phyloP scores from a whole-genome alignment of 257 asterid genomes.

The Penstemon barbatus region DNA sequence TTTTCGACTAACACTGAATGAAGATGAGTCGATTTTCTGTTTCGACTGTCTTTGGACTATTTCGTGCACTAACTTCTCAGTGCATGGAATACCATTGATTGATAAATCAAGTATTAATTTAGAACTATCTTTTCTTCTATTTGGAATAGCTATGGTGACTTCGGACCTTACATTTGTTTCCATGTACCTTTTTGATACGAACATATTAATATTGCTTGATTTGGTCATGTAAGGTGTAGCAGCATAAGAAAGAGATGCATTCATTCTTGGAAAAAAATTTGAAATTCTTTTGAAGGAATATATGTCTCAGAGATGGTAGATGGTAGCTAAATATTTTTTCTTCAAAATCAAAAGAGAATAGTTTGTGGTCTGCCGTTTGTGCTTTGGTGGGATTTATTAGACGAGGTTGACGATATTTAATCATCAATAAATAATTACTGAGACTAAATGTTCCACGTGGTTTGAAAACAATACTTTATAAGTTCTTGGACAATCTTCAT shows the following conservation, averaged over 20 bases:
- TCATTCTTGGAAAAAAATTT: conserved; percentile 36
- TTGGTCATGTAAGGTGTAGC: conserved; percentile 26
- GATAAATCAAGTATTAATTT: conserved; percentile 36
- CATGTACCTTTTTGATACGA: conserved; percentile 16
- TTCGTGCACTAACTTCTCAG: conserved; percentile 46
- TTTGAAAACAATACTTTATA: too few species aligned
- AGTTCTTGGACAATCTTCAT: too few species aligned
- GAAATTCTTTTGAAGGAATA: not conserved
- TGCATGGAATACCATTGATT: conserved; percentile 42
- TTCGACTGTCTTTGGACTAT: conserved; percentile 58
- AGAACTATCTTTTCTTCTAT: conserved; percentile 26
- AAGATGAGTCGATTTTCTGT: conserved; percentile 2
- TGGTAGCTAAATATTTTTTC: not conserved
- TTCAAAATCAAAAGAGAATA: not conserved
- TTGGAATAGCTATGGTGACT: conserved; percentile 47
- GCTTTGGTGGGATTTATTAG: not conserved
- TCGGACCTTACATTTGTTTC: conserved; percentile 36
- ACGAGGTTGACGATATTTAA: not conserved
- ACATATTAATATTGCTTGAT: conserved; percentile 11
- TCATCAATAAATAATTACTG: too few species aligned
- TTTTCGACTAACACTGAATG: conserved; percentile 22
- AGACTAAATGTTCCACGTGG: too few species aligned
- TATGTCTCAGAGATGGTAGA: not conserved
- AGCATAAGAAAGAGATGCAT: conserved; percentile 40
- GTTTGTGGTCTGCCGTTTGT: not conserved